These are phyloP conservation scores for Raddia guianensis DNA, from an alignment of 176 grass and related monocot genomes.

Conservation along the genomic window DNA sequence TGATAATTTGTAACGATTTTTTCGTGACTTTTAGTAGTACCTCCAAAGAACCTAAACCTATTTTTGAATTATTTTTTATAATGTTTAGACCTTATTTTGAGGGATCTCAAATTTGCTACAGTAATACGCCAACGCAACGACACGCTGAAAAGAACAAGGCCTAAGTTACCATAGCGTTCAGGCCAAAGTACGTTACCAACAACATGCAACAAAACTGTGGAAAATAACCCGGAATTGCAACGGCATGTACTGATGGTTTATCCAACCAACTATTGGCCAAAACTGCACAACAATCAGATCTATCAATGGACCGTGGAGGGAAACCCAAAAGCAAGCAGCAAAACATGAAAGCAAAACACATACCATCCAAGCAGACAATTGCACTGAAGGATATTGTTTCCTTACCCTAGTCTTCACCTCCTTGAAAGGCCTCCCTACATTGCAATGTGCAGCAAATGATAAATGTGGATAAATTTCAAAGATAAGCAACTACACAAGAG, in stretches of 20 bases:
- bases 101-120: too few species aligned
- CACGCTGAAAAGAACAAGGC: too few species aligned
- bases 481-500: too few species aligned
- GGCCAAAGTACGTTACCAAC: conserved; percentile 58
- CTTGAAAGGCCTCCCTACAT: conserved; percentile 72
- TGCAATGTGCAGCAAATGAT: conserved; percentile 8
- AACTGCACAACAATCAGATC: conserved; percentile 53
- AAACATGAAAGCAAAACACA: background rate
- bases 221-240: conserved; percentile 90
- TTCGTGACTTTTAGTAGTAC: too few species aligned
- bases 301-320: background rate
- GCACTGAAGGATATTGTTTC: conserved; percentile 88
- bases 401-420: conserved; percentile 71
- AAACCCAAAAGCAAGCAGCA: background rate
- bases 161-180: conserved; percentile 11
- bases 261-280: conserved; percentile 88
- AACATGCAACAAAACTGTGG: conserved; percentile 80
- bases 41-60: too few species aligned
- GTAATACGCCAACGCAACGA: too few species aligned
- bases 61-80: too few species aligned
- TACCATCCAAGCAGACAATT: conserved; percentile 95
- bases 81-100: too few species aligned
- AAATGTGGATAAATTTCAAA: background rate
- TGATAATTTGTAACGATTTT: too few species aligned
- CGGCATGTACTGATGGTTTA: conserved; percentile 89